phyloP scores from a whole-genome alignment of 805 yeast genomes.

The Lipomyces lipofer region DNA sequence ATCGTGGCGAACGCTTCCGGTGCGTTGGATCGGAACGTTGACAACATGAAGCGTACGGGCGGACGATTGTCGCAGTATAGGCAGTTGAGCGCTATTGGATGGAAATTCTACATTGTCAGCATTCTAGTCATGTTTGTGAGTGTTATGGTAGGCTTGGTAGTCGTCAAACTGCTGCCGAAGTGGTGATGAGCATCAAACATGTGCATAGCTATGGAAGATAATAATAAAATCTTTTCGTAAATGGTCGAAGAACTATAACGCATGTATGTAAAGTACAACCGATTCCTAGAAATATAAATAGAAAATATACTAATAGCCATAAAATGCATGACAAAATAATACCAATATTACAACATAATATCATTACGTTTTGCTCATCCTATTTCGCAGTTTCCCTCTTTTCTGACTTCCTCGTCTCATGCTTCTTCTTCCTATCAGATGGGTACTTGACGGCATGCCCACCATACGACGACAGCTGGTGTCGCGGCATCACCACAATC shows the following conservation, averaged over 20 bases:
- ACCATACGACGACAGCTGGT: no score
- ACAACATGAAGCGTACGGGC: slow-evolving; percentile 42
- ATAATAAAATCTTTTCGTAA: no score
- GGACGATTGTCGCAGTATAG: slow-evolving; percentile 39
- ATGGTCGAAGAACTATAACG: no score
- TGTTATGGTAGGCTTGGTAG: slow-evolving; percentile 39
- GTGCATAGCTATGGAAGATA: neutral
- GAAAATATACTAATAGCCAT: neutral
- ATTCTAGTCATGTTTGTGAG: slow-evolving; percentile 40
- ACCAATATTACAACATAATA: neutral
- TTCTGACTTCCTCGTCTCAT: neutral
- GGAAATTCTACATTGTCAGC: slow-evolving; percentile 44
- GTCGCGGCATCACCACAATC: slow-evolving; percentile 23
- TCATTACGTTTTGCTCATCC: neutral
- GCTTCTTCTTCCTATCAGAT: no score
- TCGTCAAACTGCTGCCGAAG: slow-evolving; percentile 37
- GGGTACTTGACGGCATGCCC: no score
- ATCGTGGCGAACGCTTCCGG: slow-evolving; percentile 40
- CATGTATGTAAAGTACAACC: no score
- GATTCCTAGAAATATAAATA: neutral
- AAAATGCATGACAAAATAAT: neutral
- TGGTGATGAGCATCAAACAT: slow-evolving; percentile 8
- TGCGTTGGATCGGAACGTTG: slow-evolving; percentile 41
- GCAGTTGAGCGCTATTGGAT: slow-evolving; percentile 41
- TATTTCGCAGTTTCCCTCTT: neutral